phyloP scores from a whole-genome alignment of 768 basidiomycete genomes.

The Clavaria fumosa region DNA sequence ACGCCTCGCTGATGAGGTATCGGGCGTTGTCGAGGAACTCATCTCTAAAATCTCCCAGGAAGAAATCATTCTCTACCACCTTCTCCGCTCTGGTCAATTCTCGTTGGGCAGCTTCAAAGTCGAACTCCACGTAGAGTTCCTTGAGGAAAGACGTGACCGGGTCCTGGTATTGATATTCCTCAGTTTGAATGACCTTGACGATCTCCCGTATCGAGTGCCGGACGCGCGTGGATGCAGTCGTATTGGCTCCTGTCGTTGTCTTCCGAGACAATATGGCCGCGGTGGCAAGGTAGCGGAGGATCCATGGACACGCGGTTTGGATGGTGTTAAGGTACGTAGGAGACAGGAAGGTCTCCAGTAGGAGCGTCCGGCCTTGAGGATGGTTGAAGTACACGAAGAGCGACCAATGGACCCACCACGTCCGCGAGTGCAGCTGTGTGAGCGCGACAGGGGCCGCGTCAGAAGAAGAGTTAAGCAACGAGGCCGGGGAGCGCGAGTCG shows the following conservation, averaged over 20 bases:
- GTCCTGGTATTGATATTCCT: conserved; percentile 93
- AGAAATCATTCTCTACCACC: conserved; percentile 86
- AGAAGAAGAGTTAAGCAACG: conserved; percentile 26
- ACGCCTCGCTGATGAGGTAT: conserved; percentile 92
- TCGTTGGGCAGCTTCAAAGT: conserved; percentile 88
- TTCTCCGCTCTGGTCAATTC: conserved; percentile 64
- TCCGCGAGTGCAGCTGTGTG: conserved; percentile 81
- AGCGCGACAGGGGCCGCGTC: conserved; percentile 57
- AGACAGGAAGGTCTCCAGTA: conserved; percentile 92
- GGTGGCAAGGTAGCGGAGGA: conserved; percentile 85
- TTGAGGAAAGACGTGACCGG: conserved; percentile 87
- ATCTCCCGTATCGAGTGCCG: conserved; percentile 83
- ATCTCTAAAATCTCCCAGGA: conserved; percentile 77
- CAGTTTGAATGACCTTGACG: conserved; percentile 86
- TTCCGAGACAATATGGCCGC: conserved; percentile 89
- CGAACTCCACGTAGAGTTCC: conserved; percentile 89
- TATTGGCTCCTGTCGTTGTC: conserved; percentile 34
- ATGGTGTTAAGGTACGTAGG: conserved; percentile 98
- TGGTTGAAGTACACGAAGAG: conserved; percentile 99
- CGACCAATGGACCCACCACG: conserved; percentile 96
- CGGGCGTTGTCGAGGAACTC: conserved; percentile 96
- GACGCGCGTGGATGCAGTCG: conserved; percentile 49
- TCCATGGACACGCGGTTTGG: conserved; percentile 89
- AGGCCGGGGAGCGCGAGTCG: conserved; percentile 56
- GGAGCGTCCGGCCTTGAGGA: conserved; percentile 73